Base-by-base conservation (phyloP, 495 filamentous ascomycete species). In the Aspergillus funiculosus region DNA sequence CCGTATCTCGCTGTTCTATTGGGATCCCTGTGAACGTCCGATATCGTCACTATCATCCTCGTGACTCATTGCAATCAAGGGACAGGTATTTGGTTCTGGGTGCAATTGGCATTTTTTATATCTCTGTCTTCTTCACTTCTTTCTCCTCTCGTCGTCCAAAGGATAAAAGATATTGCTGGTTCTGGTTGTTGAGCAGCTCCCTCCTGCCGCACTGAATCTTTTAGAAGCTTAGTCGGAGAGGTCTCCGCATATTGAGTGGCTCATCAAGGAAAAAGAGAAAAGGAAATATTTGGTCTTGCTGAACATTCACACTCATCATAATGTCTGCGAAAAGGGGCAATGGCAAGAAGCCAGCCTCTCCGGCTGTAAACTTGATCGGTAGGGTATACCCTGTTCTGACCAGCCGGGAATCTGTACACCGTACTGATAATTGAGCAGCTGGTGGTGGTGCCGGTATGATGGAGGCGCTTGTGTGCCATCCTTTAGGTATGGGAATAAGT, bases 381-480 rank as follows among this genome's bases (percentile, higher is more conserved):
- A 77, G 42, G 43, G 27, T 46, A 41, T 18, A 25, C 31, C 40
- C 14, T 29, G 15, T 37, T 30, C 25, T 22, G 30, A 18, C 2
- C 0, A 17, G 34, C 32, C 37, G 14, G 10, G 11, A 40, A 10
- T 46, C n/a, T 27, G 22, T 27, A 30, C 27, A 18, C 41, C 32
- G 39, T 52, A 43, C 55, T 54, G 21, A 55, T 41, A 22, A 7
- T 21, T 9, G 14, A 43, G 52, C 58, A 97, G 92, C 94, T 69
- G 94, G 94, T 61, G 94, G 94, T 61, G 90, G 88, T 60, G 94
- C 94, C 41, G 94, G 94, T 60, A 95, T 97, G 88, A 97, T 96
- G 87, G 94, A 99, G 71, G 94, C 94, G 20, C 80, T 99, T 39
- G 88, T 78, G 48, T 99, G 94, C 68, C 94, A 99, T 73, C 94